phyloP scores from a whole-genome alignment of 495 filamentous ascomycete genomes.

The Patellaria atrata region DNA sequence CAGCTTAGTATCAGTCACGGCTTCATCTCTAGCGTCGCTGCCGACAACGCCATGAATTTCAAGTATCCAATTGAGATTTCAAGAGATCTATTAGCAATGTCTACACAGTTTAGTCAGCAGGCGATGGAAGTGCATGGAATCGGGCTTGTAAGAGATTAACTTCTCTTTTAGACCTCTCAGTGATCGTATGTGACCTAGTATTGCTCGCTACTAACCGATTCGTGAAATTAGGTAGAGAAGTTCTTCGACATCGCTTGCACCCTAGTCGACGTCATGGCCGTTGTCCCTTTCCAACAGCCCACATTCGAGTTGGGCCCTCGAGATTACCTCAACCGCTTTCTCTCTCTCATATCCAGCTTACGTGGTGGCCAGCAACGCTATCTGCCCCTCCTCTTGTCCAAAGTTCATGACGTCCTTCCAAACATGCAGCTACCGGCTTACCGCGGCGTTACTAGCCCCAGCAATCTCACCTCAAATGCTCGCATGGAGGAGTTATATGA shows the following conservation, averaged over 20 bases:
- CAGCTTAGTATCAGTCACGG: slow-evolving; percentile 45
- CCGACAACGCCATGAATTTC: slow-evolving; percentile 48
- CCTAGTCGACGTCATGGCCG: slow-evolving; percentile 56
- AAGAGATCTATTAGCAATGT: slow-evolving; percentile 50
- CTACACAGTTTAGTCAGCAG: slow-evolving; percentile 44
- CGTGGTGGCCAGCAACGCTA: slow-evolving; percentile 58
- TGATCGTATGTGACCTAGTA: slow-evolving; percentile 1
- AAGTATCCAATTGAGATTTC: slow-evolving; percentile 58
- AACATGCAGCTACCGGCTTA: slow-evolving; percentile 13
- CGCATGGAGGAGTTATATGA: too few relatives aligned
- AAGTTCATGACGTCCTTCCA: slow-evolving; percentile 53
- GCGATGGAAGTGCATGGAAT: slow-evolving; percentile 64
- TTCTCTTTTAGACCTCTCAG: slow-evolving; percentile 1
- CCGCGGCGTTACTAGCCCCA: slow-evolving; percentile 7
- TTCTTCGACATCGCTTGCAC: slow-evolving; percentile 61
- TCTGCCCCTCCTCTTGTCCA: slow-evolving; percentile 53
- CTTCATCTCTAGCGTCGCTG: slow-evolving; percentile 33
- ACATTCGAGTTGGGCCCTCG: slow-evolving; percentile 51
- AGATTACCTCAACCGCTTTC: slow-evolving; percentile 56
- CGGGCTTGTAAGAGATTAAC: slow-evolving; percentile 42
- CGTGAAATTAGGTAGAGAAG: slow-evolving; percentile 54
- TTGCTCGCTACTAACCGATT: too few relatives aligned
- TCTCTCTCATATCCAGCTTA: slow-evolving; percentile 49
- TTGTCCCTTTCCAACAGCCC: slow-evolving; percentile 39
- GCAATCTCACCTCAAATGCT: too few relatives aligned